A percentile compares a stretch with the other conserved stretches of the same genome.
Conservation (phyloP, 2,329 filamentous ascomycete genomes). For the Monosporascus cannonballus region DNA sequence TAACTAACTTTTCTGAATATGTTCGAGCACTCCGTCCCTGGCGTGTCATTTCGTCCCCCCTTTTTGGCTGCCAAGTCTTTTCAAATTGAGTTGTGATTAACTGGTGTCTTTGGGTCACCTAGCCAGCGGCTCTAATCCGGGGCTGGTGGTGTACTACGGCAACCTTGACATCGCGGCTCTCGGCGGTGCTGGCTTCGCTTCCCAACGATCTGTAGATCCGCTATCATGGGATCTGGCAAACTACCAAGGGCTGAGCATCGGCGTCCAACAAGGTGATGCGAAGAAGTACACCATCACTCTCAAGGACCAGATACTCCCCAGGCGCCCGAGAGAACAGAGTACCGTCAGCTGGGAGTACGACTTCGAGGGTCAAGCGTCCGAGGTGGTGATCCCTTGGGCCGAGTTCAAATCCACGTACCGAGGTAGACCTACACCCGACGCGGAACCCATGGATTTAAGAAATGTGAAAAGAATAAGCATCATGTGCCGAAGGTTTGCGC, state of each 20-base stretch:
- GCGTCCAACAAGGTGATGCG: conserved; percentile 47
- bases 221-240: conserved; percentile 56
- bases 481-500: conserved; percentile 71
- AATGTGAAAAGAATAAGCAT: conserved; percentile 63
- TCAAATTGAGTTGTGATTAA: not conserved
- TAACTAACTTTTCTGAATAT: not conserved
- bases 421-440: conserved; percentile 58
- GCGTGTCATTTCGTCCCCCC: not conserved
- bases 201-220: conserved; percentile 61
- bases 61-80: not conserved
- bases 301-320: conserved; percentile 61
- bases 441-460: conserved; percentile 50
- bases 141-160: conserved; percentile 51
- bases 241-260: conserved; percentile 56
- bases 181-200: conserved; percentile 77
- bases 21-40: not conserved
- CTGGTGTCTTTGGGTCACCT: not conserved
- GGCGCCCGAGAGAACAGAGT: conserved; percentile 58
- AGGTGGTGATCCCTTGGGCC: conserved; percentile 55
- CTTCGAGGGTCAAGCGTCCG: conserved; percentile 39
- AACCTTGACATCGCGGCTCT: conserved; percentile 67
- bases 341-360: conserved; percentile 70
- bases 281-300: conserved; percentile 70
- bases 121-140: conserved; percentile 3
- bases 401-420: conserved; percentile 68